Percentiles rank a stretch among this genome's conserved stretches.
phyloP scores from a whole-genome alignment of 352 stramenopile species.

The Phytopythium delawarense region DNA sequence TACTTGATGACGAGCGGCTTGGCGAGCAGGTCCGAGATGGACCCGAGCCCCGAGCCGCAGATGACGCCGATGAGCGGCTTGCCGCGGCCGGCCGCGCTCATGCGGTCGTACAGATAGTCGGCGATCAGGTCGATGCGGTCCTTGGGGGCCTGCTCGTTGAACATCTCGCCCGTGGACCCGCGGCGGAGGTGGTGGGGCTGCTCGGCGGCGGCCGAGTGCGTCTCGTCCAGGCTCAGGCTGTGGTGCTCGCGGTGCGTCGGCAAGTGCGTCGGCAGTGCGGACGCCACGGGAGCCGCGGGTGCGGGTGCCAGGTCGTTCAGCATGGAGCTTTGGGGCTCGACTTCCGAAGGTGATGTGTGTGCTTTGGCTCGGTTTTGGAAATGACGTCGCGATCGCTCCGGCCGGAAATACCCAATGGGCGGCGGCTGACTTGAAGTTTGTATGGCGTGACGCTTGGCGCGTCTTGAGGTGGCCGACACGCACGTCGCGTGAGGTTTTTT shows the following conservation, averaged over 20 bases:
- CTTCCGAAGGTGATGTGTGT: background rate
- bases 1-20: slow-evolving; percentile 92
- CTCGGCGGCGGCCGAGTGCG: slow-evolving; percentile 14
- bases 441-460: slow-evolving; percentile 6
- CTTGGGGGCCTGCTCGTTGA: slow-evolving; percentile 52
- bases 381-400: background rate
- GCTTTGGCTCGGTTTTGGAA: background rate
- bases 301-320: slow-evolving; percentile 22
- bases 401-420: too few species aligned
- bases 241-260: slow-evolving; percentile 32
- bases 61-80: slow-evolving; percentile 85
- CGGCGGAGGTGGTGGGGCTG: slow-evolving; percentile 24
- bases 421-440: background rate
- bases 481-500: background rate
- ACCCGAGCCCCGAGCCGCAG: slow-evolving; percentile 93
- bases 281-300: background rate
- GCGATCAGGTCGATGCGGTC: slow-evolving; percentile 81
- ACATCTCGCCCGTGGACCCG: slow-evolving; percentile 56
- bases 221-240: slow-evolving; percentile 41
- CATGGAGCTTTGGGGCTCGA: slow-evolving; percentile 9
- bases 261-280: slow-evolving; percentile 16
- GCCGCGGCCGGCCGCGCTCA: slow-evolving; percentile 19
- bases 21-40: slow-evolving; percentile 87
- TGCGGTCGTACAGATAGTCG: slow-evolving; percentile 57
- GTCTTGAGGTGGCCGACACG: background rate